Percentiles rank a stretch among this genome's conserved stretches.
phyloP scores from a whole-genome alignment of 371 early-diverging fungal genomes.

The Circinella umbellata region DNA sequence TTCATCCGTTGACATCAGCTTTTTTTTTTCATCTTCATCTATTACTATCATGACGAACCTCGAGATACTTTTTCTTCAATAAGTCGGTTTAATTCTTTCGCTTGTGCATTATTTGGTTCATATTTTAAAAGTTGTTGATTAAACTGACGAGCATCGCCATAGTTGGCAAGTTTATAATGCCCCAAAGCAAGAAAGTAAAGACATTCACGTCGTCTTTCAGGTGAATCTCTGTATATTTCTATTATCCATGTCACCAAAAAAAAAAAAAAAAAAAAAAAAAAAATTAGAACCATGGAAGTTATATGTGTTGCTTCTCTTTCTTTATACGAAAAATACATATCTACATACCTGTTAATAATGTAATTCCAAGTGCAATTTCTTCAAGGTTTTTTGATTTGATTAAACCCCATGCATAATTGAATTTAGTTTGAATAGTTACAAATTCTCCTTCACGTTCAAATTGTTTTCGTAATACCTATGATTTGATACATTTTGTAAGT shows the following conservation, averaged over 20 bases:
- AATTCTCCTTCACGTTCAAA: constrained; percentile 71
- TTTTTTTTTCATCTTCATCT: not conserved
- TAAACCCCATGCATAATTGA: constrained; percentile 96
- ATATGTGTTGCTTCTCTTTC: no score
- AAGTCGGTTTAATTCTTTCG: constrained; percentile 67
- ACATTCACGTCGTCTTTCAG: constrained; percentile 91
- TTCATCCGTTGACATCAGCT: no score
- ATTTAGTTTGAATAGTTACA: constrained; percentile 87
- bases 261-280: no score
- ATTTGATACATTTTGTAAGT: not conserved
- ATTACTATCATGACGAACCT: constrained; percentile 50
- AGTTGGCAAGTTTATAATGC: constrained; percentile 88
- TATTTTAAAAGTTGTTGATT: constrained; percentile 78
- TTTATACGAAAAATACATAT: no score
- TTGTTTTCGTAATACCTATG: constrained; percentile 73
- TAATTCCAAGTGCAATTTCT: constrained; percentile 79
- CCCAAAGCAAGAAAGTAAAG: constrained; percentile 93
- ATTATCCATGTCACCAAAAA: no score
- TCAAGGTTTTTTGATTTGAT: constrained; percentile 67
- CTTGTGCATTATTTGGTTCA: constrained; percentile 90
- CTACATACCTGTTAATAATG: constrained; percentile 74
- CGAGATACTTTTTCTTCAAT: constrained; percentile 87
- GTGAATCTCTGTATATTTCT: constrained; percentile 88
- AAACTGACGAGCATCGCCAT: constrained; percentile 77
- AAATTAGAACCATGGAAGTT: not conserved